phyloP scores from a whole-genome alignment of 2,329 filamentous ascomycete genomes.

The Aspergillus ustus region DNA sequence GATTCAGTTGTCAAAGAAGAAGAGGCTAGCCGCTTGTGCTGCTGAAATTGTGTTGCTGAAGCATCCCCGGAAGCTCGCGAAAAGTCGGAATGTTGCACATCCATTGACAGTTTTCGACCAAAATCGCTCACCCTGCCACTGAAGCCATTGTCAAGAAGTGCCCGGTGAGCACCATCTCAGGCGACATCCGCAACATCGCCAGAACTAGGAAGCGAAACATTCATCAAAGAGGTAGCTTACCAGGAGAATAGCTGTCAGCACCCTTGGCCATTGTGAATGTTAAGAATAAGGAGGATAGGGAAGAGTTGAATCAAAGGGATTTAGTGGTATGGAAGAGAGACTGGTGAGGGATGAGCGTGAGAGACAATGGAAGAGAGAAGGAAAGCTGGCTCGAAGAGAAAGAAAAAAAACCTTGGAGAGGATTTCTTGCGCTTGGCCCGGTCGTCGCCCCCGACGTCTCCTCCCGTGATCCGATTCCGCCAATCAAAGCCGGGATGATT shows the following conservation, averaged over 20 bases:
- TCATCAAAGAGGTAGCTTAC: slow-evolving; percentile 41
- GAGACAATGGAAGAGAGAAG: slow-evolving; percentile 22
- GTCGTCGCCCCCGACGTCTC: slow-evolving; percentile 34
- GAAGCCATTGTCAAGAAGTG: not conserved
- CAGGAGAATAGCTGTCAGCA: slow-evolving; percentile 45
- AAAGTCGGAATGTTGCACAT: not conserved
- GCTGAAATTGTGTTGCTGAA: not conserved
- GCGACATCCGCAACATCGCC: not conserved
- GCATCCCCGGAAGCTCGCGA: not conserved
- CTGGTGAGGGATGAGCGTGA: slow-evolving; percentile 22
- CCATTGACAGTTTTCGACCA: not conserved
- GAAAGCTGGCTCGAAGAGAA: slow-evolving; percentile 23
- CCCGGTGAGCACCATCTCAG: not conserved
- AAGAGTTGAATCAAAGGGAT: slow-evolving; percentile 21
- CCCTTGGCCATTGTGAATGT: slow-evolving; percentile 50
- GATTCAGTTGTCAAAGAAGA: not conserved
- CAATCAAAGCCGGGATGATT: slow-evolving; percentile 45
- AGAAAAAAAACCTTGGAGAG: slow-evolving; percentile 37
- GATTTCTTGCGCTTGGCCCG: slow-evolving; percentile 38
- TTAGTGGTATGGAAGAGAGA: slow-evolving; percentile 32
- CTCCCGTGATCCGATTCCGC: slow-evolving; percentile 39
- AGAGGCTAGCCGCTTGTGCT: not conserved
- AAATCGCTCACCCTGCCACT: not conserved
- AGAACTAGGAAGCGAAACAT: slow-evolving; percentile 7
- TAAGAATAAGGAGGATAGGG: slow-evolving; percentile 29